Evolutionary conservation across 768 basidiomycete species (phyloP).

Genomic region (Phaeolepiota aurea): DNA sequence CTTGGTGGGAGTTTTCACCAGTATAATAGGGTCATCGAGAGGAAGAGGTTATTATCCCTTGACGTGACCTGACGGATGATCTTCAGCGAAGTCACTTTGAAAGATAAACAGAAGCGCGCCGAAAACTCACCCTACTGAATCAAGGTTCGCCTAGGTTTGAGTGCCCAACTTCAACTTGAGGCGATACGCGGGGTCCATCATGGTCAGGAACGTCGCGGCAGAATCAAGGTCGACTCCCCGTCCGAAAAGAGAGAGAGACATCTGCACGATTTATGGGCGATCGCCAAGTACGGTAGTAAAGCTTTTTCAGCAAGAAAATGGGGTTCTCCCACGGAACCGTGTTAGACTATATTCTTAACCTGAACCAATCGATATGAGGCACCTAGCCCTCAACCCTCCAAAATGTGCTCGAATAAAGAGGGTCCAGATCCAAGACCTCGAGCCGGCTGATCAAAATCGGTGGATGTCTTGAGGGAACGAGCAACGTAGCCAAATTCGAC

Average conservation of each 20-base stretch:
- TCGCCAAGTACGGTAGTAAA: not conserved
- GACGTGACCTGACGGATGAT: not conserved
- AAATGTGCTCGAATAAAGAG: too few species aligned
- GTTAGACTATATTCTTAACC: too few species aligned
- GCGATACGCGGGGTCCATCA: too few species aligned
- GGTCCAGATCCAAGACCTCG: too few species aligned
- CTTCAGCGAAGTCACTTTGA: not conserved
- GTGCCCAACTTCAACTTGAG: not conserved
- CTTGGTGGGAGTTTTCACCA: not conserved
- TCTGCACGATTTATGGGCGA: not conserved
- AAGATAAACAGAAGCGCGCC: not conserved
- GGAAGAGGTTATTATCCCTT: not conserved
- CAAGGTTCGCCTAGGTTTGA: not conserved
- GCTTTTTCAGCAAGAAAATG: not conserved
- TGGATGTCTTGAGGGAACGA: too few species aligned
- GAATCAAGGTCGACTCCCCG: too few species aligned
- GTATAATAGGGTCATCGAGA: not conserved
- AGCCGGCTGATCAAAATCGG: too few species aligned
- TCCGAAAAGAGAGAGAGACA: not conserved
- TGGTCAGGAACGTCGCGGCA: too few species aligned
- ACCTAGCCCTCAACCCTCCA: too few species aligned
- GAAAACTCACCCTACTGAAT: not conserved
- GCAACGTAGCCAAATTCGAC: not conserved
- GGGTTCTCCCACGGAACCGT: not conserved
- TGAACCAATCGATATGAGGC: too few species aligned